Evolutionary conservation across 2,329 filamentous ascomycete species (phyloP).

Genomic region (Stylonectria norvegica): DNA sequence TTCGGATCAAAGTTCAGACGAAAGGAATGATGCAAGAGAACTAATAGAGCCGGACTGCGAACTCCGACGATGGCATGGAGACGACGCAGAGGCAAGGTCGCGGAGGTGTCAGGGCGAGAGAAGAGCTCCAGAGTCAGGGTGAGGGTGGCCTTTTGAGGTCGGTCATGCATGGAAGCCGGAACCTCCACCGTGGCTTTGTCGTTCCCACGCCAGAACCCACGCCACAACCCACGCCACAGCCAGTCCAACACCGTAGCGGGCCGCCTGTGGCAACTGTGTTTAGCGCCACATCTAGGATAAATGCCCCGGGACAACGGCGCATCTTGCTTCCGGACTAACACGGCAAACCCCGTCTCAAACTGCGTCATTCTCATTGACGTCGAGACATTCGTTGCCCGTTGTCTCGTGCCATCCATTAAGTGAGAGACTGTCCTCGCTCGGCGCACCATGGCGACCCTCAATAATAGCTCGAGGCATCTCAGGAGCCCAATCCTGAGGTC

Average conservation of each 20-base stretch:
- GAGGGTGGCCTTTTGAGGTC: conserved; percentile 24
- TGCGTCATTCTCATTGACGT: conserved; percentile 1
- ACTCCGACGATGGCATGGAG: too few relatives aligned
- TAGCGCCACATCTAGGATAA: too few relatives aligned
- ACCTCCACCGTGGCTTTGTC: too few relatives aligned
- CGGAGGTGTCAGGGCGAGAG: conserved; percentile 1
- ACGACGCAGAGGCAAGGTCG: conserved; percentile 3
- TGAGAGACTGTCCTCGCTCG: too few relatives aligned
- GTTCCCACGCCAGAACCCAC: too few relatives aligned
- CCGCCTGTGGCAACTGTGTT: too few relatives aligned
- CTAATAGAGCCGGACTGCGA: too few relatives aligned
- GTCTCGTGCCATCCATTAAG: not conserved
- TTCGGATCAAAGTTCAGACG: too few relatives aligned
- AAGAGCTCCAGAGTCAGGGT: conserved; percentile 14
- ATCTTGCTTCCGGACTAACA: conserved; percentile 17
- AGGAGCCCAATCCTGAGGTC: conserved; percentile 31
- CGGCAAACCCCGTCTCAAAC: conserved; percentile 4
- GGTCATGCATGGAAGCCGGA: too few relatives aligned
- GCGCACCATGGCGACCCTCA: conserved; percentile 33
- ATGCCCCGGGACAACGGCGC: conserved; percentile 16
- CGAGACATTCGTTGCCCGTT: not conserved
- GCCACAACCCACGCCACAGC: too few relatives aligned
- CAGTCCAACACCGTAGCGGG: too few relatives aligned
- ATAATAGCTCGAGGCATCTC: conserved; percentile 34
- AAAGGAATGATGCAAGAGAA: not conserved